These are phyloP conservation scores for Lodderomyces parapsilosis DNA, from an alignment of 1,139 yeast genomes.

Conservation along the genomic window DNA sequence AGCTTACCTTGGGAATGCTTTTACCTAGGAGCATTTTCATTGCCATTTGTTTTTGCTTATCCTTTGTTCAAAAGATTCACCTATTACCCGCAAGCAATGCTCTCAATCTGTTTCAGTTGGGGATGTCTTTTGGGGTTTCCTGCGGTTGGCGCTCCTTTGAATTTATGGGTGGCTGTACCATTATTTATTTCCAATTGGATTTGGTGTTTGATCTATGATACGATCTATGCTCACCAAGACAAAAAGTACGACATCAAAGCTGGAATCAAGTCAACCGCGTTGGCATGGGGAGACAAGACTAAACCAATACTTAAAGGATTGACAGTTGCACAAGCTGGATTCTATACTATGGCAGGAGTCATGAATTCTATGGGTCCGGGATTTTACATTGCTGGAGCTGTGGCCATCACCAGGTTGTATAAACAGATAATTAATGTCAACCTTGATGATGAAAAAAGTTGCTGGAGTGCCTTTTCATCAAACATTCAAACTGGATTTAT, in stretches of 20 bases:
- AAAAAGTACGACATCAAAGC: slow-evolving; percentile 82
- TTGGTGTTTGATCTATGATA: slow-evolving; percentile 96
- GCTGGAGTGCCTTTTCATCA: slow-evolving; percentile 78
- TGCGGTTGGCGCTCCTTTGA: slow-evolving; percentile 83
- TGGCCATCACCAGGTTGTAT: slow-evolving; percentile 68
- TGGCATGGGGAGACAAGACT: slow-evolving; percentile 84
- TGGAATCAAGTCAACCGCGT: slow-evolving; percentile 92
- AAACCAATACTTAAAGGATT: slow-evolving; percentile 65
- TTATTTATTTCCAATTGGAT: slow-evolving; percentile 73
- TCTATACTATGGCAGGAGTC: slow-evolving; percentile 71
- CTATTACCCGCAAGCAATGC: slow-evolving; percentile 85
- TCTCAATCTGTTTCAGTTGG: slow-evolving; percentile 90
- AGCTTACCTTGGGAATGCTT: slow-evolving; percentile 81
- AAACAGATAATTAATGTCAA: slow-evolving; percentile 69
- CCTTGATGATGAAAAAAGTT: slow-evolving; percentile 72
- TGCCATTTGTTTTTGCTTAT: slow-evolving; percentile 79
- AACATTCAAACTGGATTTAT: slow-evolving; percentile 82
- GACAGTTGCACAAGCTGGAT: slow-evolving; percentile 64
- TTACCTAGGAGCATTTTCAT: slow-evolving; percentile 74
- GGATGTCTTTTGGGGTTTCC: slow-evolving; percentile 94
- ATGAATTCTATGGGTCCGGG: slow-evolving; percentile 87
- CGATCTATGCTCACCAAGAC: slow-evolving; percentile 97
- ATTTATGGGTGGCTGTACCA: slow-evolving; percentile 72
- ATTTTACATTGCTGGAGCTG: slow-evolving; percentile 62
- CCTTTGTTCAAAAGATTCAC: slow-evolving; percentile 94